Evolutionary conservation across 2,329 filamentous ascomycete species (phyloP).

Genomic region (Nemania abortiva): DNA sequence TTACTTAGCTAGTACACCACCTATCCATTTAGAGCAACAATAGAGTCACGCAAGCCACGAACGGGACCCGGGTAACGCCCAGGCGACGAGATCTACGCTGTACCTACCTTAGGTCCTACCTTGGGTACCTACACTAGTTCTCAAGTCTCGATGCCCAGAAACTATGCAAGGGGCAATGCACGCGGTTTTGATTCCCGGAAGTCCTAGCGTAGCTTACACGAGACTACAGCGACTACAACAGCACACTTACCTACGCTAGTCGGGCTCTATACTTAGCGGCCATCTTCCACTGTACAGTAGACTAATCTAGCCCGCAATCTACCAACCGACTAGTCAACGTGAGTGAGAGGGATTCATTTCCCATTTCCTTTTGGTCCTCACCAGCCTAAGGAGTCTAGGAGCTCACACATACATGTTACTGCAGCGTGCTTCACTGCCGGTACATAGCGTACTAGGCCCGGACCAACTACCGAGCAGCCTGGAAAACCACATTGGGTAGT

Average conservation of each 20-base stretch:
- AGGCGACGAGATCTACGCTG: slow-evolving; percentile 1
- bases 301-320: slow-evolving; percentile 6
- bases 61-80: slow-evolving; percentile 1
- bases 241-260: not conserved
- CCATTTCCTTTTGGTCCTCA: slow-evolving; percentile 15
- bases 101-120: not conserved
- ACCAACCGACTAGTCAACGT: not conserved
- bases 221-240: not conserved
- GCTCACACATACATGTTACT: not conserved
- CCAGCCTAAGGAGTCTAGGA: not conserved
- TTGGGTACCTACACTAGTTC: too few species aligned
- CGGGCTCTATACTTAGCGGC: not conserved
- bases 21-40: not conserved
- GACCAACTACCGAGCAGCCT: not conserved
- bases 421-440: not conserved
- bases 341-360: not conserved
- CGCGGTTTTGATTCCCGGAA: slow-evolving; percentile 15
- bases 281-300: not conserved
- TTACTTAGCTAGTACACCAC: not conserved
- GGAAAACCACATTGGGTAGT: not conserved
- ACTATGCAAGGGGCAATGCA: slow-evolving; percentile 21
- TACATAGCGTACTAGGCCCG: not conserved
- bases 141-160: slow-evolving; percentile 8
- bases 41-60: slow-evolving; percentile 1
- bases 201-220: not conserved